Conservation (phyloP, 2,329 filamentous ascomycete genomes). For the Gaeumannomyces sp. region DNA sequence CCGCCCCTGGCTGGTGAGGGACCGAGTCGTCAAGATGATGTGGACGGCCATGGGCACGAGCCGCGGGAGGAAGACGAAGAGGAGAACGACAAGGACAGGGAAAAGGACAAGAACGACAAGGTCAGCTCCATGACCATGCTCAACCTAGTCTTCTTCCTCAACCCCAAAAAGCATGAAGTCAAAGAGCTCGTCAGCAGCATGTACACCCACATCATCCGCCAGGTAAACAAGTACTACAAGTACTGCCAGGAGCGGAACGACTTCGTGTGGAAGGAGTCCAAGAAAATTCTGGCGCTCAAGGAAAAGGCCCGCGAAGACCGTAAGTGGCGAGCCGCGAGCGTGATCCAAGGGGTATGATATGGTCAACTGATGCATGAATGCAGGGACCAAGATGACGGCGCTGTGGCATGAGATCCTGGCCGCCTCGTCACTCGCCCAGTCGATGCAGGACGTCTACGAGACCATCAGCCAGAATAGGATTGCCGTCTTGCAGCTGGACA, state of each 20-base stretch:
- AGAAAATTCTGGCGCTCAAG: conserved; percentile 73
- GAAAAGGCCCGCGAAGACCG: conserved; percentile 71
- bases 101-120: conserved; percentile 53
- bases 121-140: conserved; percentile 87
- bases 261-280: conserved; percentile 88
- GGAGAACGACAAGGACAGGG: conserved; percentile 23
- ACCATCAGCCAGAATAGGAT: conserved; percentile 80
- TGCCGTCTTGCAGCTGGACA: conserved; percentile 72
- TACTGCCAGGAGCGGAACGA: conserved; percentile 85
- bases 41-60: conserved; percentile 20
- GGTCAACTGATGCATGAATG: neutral
- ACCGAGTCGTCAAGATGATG: conserved; percentile 24
- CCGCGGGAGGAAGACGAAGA: conserved; percentile 19
- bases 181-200: conserved; percentile 68
- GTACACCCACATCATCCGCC: conserved; percentile 84
- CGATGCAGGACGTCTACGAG: conserved; percentile 74
- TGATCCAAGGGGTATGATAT: too few species aligned
- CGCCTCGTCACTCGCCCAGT: conserved; percentile 72
- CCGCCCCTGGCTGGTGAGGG: conserved; percentile 13
- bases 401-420: conserved; percentile 67
- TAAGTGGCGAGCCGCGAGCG: conserved; percentile 25
- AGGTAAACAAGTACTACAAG: conserved; percentile 86
- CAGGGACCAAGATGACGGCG: conserved; percentile 53
- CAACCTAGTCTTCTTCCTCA: conserved; percentile 88
- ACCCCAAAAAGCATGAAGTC: conserved; percentile 71